Percentiles rank a stretch among this genome's conserved stretches.
These are phyloP conservation scores for Irpex rosettiformis DNA, from an alignment of 1,284 basidiomycete species.

Conservation along the genomic window DNA sequence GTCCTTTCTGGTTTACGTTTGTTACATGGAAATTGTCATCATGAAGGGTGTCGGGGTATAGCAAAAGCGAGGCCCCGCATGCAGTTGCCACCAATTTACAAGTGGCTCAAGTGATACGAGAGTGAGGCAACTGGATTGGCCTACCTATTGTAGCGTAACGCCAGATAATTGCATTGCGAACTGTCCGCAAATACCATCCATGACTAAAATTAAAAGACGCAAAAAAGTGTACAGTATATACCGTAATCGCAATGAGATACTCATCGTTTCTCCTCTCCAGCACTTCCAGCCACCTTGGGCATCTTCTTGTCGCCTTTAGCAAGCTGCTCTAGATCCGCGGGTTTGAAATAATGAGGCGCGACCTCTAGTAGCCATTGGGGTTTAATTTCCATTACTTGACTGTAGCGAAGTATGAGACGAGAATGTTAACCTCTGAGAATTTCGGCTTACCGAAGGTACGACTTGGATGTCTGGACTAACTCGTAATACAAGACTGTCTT, in stretches of 20 bases:
- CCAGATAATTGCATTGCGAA: too few species aligned
- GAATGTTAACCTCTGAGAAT: background rate
- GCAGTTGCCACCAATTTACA: too few species aligned
- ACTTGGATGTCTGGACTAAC: constrained; percentile 85
- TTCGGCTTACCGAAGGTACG: constrained; percentile 64
- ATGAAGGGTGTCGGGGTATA: too few species aligned
- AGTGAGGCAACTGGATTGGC: too few species aligned
- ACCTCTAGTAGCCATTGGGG: constrained; percentile 93
- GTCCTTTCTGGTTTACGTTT: too few species aligned
- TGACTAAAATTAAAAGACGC: background rate
- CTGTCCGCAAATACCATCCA: background rate
- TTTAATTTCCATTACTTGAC: constrained; percentile 98
- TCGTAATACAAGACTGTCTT: constrained; percentile 94
- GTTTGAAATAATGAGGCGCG: constrained; percentile 93
- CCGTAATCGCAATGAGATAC: too few species aligned
- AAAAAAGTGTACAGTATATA: background rate
- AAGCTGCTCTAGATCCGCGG: constrained; percentile 81
- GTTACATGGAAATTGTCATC: too few species aligned
- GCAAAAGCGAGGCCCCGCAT: too few species aligned
- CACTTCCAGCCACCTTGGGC: constrained; percentile 62
- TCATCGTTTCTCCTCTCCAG: constrained; percentile 17
- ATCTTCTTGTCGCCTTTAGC: constrained; percentile 86
- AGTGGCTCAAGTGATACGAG: too few species aligned
- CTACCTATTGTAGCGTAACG: too few species aligned
- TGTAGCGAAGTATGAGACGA: constrained; percentile 31